Percentiles rank a stretch among this genome's conserved stretches.
These are phyloP conservation scores for Blakeslea trispora DNA, from an alignment of 371 early-diverging fungal genomes.

Conservation along the genomic window DNA sequence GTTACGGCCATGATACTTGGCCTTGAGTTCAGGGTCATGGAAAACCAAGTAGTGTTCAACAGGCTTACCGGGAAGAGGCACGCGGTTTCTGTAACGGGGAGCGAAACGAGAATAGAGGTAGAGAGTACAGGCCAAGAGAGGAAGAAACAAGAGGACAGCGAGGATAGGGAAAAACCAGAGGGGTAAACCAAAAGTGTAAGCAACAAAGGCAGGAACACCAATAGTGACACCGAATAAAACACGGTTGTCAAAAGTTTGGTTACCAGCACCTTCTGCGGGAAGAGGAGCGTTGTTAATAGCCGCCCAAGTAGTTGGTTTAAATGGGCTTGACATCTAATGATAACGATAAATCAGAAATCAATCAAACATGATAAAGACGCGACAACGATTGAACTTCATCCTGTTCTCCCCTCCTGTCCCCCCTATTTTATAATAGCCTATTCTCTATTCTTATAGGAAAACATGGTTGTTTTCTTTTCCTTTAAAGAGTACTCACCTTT, in stretches of 20 bases:
- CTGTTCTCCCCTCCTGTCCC: too few relatives aligned
- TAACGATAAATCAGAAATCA: not conserved
- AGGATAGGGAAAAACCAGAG: slow-evolving; percentile 64
- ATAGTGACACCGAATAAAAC: slow-evolving; percentile 53
- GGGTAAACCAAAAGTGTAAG: slow-evolving; percentile 59
- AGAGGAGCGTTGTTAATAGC: slow-evolving; percentile 60
- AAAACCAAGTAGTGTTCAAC: slow-evolving; percentile 88
- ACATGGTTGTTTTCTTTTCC: not conserved
- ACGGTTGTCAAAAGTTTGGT: slow-evolving; percentile 71
- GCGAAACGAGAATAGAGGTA: slow-evolving; percentile 68
- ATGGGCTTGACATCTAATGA: slow-evolving; percentile 28
- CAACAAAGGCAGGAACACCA: slow-evolving; percentile 65
- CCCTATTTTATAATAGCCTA: too few relatives aligned
- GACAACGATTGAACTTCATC: too few relatives aligned
- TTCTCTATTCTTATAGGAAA: too few relatives aligned
- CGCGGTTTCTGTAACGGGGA: slow-evolving; percentile 68
- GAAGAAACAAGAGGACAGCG: slow-evolving; percentile 60
- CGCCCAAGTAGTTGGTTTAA: slow-evolving; percentile 61
- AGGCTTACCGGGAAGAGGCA: slow-evolving; percentile 75
- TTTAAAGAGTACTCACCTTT: not conserved
- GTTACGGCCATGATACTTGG: slow-evolving; percentile 71
- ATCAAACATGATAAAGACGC: not conserved
- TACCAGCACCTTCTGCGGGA: slow-evolving; percentile 80
- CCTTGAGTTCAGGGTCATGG: slow-evolving; percentile 75
- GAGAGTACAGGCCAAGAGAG: slow-evolving; percentile 71